Conservation (phyloP, 768 basidiomycete genomes). For the Calocybe gangraenosa region DNA sequence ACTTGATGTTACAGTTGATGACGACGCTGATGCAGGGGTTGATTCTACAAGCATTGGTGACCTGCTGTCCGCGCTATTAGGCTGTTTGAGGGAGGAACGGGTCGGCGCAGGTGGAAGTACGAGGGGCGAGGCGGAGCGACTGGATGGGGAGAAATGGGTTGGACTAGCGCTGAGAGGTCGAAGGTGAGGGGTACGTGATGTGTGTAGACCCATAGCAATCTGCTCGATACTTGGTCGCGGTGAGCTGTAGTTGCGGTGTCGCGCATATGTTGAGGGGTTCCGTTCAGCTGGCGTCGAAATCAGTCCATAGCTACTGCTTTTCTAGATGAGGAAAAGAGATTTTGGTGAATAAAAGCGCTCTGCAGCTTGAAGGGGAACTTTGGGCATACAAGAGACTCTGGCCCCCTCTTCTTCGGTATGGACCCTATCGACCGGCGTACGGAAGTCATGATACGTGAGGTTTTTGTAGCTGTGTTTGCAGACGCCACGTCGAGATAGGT, state of each 20-base stretch:
- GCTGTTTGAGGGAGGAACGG: constrained; percentile 65
- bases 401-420: constrained; percentile 18
- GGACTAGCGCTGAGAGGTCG: constrained; percentile 34
- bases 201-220: constrained; percentile 77
- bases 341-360: too few species aligned
- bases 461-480: constrained; percentile 11
- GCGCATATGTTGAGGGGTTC: constrained; percentile 24
- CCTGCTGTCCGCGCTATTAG: constrained; percentile 22
- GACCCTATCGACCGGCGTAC: constrained; percentile 19
- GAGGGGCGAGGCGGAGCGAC: constrained; percentile 26
- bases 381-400: constrained; percentile 15
- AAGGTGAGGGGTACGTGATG: constrained; percentile 72
- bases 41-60: constrained; percentile 30
- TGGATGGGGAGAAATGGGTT: constrained; percentile 27
- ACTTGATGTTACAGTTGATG: constrained; percentile 44
- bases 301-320: constrained; percentile 25
- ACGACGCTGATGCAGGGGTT: constrained; percentile 41
- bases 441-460: constrained; percentile 22
- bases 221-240: constrained; percentile 66
- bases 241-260: constrained; percentile 34
- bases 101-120: constrained; percentile 50
- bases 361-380: background rate
- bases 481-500: constrained; percentile 6
- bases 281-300: constrained; percentile 40
- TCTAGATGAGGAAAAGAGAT: constrained; percentile 7